These are phyloP conservation scores for Agrocybe chaxingu DNA, from an alignment of 768 basidiomycete species.

Conservation along the genomic window DNA sequence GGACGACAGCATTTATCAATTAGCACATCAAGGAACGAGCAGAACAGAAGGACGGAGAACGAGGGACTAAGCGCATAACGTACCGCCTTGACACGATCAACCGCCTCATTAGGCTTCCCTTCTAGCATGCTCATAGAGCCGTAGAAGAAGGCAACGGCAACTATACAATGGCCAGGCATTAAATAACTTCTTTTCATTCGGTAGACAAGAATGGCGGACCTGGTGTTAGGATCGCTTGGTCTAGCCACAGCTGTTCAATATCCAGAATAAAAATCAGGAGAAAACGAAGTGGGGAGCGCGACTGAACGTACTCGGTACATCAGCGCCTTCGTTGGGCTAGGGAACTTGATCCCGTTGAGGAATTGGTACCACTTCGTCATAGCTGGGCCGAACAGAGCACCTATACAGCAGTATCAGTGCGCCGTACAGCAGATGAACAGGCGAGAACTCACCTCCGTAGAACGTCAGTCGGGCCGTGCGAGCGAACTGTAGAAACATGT, in stretches of 20 bases:
- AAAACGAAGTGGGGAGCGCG: background rate
- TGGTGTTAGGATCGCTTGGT: conserved; percentile 78
- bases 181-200: background rate
- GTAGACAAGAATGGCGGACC: conserved; percentile 29
- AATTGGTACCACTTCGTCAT: conserved; percentile 81
- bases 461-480: conserved; percentile 64
- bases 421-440: background rate
- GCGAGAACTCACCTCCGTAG: conserved; percentile 60
- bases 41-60: background rate
- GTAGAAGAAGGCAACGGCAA: conserved; percentile 52
- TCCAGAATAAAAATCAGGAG: background rate
- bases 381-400: conserved; percentile 74
- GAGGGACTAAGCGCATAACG: conserved; percentile 9
- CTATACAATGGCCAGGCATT: conserved; percentile 16
- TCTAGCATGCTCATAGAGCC: conserved; percentile 79
- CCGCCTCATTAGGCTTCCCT: conserved; percentile 54
- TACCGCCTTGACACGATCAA: conserved; percentile 46
- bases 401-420: conserved; percentile 24
- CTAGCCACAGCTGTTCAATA: conserved; percentile 63
- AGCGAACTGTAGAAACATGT: conserved; percentile 35
- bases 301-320: conserved; percentile 53
- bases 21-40: background rate
- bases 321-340: conserved; percentile 53
- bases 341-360: conserved; percentile 68
- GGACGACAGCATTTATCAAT: background rate